Evolutionary conservation across 2,329 filamentous ascomycete species (phyloP).

Genomic region (Elsinoe australis): DNA sequence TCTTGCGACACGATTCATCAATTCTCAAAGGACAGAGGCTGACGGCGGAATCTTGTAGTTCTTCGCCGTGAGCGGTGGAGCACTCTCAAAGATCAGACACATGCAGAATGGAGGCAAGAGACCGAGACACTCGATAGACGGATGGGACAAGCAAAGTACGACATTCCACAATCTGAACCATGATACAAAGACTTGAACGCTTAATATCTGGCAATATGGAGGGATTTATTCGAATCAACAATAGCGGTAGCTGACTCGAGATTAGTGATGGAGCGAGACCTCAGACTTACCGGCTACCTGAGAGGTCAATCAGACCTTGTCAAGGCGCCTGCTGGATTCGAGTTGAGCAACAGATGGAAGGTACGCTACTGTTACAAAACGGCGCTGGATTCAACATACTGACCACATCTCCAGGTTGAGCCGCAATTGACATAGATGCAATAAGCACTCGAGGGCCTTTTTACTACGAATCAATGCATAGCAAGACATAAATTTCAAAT

Average conservation of each 20-base stretch:
- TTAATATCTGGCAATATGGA: neutral
- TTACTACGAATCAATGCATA: constrained; percentile 10
- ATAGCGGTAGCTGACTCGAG: no score
- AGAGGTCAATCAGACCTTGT: constrained; percentile 55
- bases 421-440: constrained; percentile 7
- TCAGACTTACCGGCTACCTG: constrained; percentile 53
- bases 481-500: neutral
- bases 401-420: no score
- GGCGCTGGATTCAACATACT: no score
- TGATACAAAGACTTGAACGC: neutral
- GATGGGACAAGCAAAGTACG: constrained; percentile 55
- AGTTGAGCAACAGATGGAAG: constrained; percentile 61
- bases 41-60: constrained; percentile 38
- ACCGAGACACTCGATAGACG: constrained; percentile 51
- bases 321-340: constrained; percentile 54
- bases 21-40: constrained; percentile 19
- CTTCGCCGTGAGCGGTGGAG: constrained; percentile 53
- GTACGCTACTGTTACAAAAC: no score
- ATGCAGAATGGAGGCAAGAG: constrained; percentile 58
- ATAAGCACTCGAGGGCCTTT: neutral
- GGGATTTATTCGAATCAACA: no score
- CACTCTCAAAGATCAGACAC: constrained; percentile 50
- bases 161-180: neutral
- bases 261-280: constrained; percentile 60
- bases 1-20: constrained; percentile 20